phyloP scores from a whole-genome alignment of 495 filamentous ascomycete genomes.

The Xylaria acuta region DNA sequence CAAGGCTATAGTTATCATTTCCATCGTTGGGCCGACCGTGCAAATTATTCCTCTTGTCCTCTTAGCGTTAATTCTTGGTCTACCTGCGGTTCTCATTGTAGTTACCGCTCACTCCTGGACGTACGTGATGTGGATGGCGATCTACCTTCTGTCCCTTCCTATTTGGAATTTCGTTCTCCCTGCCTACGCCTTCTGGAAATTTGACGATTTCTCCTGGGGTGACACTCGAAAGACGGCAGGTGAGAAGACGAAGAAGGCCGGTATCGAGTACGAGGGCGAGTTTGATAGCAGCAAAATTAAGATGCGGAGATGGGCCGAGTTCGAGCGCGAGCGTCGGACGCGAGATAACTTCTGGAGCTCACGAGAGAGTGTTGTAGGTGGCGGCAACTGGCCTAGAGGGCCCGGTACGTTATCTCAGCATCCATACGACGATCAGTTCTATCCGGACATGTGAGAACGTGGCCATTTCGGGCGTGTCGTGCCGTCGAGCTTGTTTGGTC shows the following conservation, averaged over 20 bases:
- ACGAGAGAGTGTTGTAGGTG: constrained; percentile 51
- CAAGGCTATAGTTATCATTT: constrained; percentile 70
- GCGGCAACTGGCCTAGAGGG: constrained; percentile 37
- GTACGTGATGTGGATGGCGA: constrained; percentile 95
- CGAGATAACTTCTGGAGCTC: constrained; percentile 56
- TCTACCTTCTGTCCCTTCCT: constrained; percentile 91
- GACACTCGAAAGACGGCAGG: constrained; percentile 96
- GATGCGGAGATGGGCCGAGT: constrained; percentile 98
- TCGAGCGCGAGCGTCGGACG: constrained; percentile 67
- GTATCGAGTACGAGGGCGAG: constrained; percentile 89
- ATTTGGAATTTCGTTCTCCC: constrained; percentile 99
- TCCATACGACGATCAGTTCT: constrained; percentile 56
- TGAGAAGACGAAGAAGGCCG: constrained; percentile 79
- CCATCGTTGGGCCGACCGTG: constrained; percentile 81
- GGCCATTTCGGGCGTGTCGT: not conserved
- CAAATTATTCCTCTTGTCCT: constrained; percentile 93
- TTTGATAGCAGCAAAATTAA: constrained; percentile 98
- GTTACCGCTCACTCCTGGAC: constrained; percentile 94
- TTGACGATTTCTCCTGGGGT: constrained; percentile 99
- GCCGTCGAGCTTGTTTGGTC: not conserved
- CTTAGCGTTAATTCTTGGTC: constrained; percentile 88
- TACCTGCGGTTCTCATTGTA: constrained; percentile 91
- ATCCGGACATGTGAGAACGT: constrained; percentile 52
- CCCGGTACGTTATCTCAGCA: constrained; percentile 40
- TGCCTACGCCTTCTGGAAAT: constrained; percentile 97